Percentiles rank a stretch among this genome's conserved stretches.
These are phyloP conservation scores for Chlamydomonas asymmetrica DNA, from an alignment of 139 green algal genomes.

Conservation along the genomic window DNA sequence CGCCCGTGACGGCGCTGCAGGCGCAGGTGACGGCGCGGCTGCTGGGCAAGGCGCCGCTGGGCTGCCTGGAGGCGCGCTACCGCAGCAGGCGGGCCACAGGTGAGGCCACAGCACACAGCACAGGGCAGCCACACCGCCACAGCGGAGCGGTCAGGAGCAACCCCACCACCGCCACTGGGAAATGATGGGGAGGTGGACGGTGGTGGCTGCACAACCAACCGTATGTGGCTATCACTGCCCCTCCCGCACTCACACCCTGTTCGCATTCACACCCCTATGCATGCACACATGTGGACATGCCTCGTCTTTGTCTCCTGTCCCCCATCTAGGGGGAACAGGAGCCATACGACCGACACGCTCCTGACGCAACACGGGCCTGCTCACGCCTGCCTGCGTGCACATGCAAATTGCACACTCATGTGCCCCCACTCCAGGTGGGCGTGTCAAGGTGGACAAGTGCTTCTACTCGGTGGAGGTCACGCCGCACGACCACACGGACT, in stretches of 20 bases:
- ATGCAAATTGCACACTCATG: too few relatives aligned
- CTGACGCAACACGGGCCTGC: too few relatives aligned
- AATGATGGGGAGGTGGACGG: too few relatives aligned
- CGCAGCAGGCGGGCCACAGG: neutral
- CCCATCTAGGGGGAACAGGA: too few relatives aligned
- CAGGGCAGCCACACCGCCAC: neutral
- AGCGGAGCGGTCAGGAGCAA: slow-evolving; percentile 19
- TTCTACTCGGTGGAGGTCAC: neutral
- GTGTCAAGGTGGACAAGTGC: slow-evolving; percentile 18
- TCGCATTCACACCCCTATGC: neutral
- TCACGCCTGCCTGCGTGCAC: too few relatives aligned
- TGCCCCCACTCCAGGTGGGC: neutral
- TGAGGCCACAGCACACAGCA: slow-evolving; percentile 1
- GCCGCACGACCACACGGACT: neutral
- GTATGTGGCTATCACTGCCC: neutral
- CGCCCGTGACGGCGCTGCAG: too few relatives aligned
- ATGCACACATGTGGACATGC: neutral
- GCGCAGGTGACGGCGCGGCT: too few relatives aligned
- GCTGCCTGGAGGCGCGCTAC: slow-evolving; percentile 13
- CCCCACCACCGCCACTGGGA: too few relatives aligned
- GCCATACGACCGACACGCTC: too few relatives aligned
- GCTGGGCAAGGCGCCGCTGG: too few relatives aligned
- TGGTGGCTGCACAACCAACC: neutral
- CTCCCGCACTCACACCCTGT: neutral
- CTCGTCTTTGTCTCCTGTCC: neutral